Evolutionary conservation across 1,284 basidiomycete genomes (phyloP).

Genomic region (Vanrija sp.): DNA sequence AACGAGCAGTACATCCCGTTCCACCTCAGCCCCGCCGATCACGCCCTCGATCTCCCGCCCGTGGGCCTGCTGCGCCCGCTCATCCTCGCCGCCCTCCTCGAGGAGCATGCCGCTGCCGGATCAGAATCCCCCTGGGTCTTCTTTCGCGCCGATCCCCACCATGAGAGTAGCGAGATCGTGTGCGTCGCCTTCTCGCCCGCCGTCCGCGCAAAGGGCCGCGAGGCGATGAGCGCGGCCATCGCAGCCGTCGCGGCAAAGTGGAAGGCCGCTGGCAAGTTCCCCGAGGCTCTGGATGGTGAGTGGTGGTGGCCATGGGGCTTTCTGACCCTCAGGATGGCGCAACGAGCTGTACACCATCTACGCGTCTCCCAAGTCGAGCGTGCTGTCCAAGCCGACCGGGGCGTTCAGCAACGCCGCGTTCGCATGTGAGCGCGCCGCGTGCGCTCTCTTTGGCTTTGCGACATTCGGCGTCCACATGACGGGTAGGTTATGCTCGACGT

Average conservation of each 20-base stretch:
- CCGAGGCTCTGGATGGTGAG: conserved; percentile 46
- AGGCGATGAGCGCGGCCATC: conserved; percentile 38
- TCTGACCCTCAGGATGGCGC: conserved; percentile 63
- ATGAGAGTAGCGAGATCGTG: conserved; percentile 1
- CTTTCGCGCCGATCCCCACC: not conserved
- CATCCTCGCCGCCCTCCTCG: conserved; percentile 5
- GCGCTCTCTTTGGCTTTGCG: conserved; percentile 79
- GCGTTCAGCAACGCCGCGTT: conserved; percentile 64
- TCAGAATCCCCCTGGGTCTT: not conserved
- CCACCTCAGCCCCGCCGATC: conserved; percentile 10
- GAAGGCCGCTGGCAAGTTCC: conserved; percentile 45
- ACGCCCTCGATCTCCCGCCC: conserved; percentile 1
- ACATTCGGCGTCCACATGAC: conserved; percentile 61
- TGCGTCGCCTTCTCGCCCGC: conserved; percentile 28
- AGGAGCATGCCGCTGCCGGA: not conserved
- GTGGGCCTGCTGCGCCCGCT: conserved; percentile 18
- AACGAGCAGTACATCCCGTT: conserved; percentile 14
- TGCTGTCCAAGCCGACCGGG: conserved; percentile 53
- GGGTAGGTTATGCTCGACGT: conserved; percentile 15
- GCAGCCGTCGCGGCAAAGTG: conserved; percentile 40
- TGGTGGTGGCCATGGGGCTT: not conserved
- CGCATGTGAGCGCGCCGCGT: conserved; percentile 74
- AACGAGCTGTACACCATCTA: conserved; percentile 80
- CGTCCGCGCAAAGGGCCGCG: conserved; percentile 24
- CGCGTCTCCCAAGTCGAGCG: conserved; percentile 54